Evolutionary conservation across 192 early-diverging fungal genomes (phyloP).

Genomic region (Entomortierella chlamydospora): DNA sequence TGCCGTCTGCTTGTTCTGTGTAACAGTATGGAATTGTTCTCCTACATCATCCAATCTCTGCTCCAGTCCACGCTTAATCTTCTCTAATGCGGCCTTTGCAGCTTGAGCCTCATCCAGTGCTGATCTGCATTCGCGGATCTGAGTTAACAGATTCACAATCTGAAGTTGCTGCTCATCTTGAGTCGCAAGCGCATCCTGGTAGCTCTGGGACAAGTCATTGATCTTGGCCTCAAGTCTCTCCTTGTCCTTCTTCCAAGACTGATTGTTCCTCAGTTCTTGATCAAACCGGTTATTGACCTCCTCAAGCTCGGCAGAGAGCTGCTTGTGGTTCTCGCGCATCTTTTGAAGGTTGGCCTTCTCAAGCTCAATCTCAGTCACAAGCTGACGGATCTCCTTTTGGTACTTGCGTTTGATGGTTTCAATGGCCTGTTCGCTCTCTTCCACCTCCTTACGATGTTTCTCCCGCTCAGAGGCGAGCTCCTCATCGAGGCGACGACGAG

Average conservation of each 20-base stretch:
- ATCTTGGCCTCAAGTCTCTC: conserved; percentile 79
- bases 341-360: conserved; percentile 73
- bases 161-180: conserved; percentile 75
- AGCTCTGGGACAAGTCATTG: conserved; percentile 74
- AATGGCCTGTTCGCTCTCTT: conserved; percentile 77
- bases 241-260: conserved; percentile 82
- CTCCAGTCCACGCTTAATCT: conserved; percentile 79
- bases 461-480: conserved; percentile 78
- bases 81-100: conserved; percentile 72
- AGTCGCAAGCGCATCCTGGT: conserved; percentile 68
- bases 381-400: conserved; percentile 85
- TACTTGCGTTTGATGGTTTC: conserved; percentile 85
- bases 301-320: conserved; percentile 75
- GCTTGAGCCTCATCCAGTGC: conserved; percentile 78
- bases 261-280: conserved; percentile 72
- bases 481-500: conserved; percentile 81
- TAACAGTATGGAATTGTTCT: conserved; percentile 74
- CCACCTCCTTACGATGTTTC: conserved; percentile 78
- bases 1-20: conserved; percentile 75
- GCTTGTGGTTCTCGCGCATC: conserved; percentile 78
- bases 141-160: conserved; percentile 60
- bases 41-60: conserved; percentile 78
- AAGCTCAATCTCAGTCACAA: conserved; percentile 82
- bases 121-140: conserved; percentile 69
- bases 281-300: conserved; percentile 70